Base-by-base conservation (phyloP, 495 filamentous ascomycete species). In the Extremus antarcticus region DNA sequence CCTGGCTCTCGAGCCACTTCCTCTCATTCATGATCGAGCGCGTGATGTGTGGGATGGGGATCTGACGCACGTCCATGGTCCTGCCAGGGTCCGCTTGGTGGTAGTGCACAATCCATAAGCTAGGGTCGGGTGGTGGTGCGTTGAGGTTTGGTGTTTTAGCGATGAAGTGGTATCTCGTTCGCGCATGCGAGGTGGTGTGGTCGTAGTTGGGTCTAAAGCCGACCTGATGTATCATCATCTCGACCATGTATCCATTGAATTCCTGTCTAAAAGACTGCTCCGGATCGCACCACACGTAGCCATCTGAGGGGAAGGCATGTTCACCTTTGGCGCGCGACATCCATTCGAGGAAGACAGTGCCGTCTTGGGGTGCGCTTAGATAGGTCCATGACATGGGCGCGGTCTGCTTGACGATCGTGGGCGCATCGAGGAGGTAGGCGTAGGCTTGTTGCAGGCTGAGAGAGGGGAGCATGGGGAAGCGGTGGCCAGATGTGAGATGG, bases 71-170 rank as follows among this genome's bases (percentile, higher is more conserved):
- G 1, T 86, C 85, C 38, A 89, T 72, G 52, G 86, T 82, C 54
- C 94, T 80, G 25, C 76, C 70, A 29, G 76, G 83, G 11, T 94
- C 86, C 22, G 84, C 74, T 47, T 79, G 78, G 24, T 81, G 78
- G 65, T 96, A 98, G 70, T 98, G 92, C n/a, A 95, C 80, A 53
- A 98, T 85, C 88, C 89, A 96, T 29, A 96, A 73, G 17, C 82
- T 83, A 4, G 86, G 83, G 68, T 96, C 89, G 43, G 85, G 77
- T 21, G 77, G 76, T 16, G 85, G 79, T 15, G 75, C 70, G 53
- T 77, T 78, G 16, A 77, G 76, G 45, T 76, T 78, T 10, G 79
- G 78, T 20, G 75, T 74, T 63, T 79, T 84, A 10, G 80, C 80
- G 39, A 81, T 71, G 25, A 98, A 78, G 48, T 90, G 88, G 70